These are phyloP conservation scores for Juglanconis sp. DNA, from an alignment of 2,329 filamentous ascomycete genomes.

Conservation along the genomic window DNA sequence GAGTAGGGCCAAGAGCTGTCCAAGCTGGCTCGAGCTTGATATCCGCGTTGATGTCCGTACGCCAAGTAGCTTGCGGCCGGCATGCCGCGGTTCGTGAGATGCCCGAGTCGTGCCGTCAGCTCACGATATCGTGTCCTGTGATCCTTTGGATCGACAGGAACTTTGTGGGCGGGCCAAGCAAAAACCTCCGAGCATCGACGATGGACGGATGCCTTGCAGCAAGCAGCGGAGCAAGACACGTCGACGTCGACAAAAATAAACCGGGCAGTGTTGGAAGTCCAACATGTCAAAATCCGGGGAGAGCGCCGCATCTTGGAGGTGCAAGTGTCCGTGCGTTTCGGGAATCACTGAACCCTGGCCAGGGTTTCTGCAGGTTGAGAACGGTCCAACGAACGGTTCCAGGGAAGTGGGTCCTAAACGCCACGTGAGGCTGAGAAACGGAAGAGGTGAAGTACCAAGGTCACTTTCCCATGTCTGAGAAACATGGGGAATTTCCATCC, in stretches of 20 bases:
- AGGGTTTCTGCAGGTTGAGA: neutral
- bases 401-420: neutral
- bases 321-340: neutral
- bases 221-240: neutral
- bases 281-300: neutral
- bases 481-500: slow-evolving; percentile 3
- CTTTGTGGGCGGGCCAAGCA: neutral
- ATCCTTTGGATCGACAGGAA: neutral
- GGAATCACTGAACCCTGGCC: neutral
- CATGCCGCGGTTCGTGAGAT: neutral
- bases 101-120: neutral
- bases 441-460: slow-evolving; percentile 13
- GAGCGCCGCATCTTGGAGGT: neutral
- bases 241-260: neutral
- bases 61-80: neutral
- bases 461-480: slow-evolving; percentile 16
- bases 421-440: slow-evolving; percentile 6
- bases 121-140: neutral
- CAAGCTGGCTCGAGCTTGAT: no score
- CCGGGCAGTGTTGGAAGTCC: neutral
- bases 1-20: no score
- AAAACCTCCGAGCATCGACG: neutral
- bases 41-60: no score
- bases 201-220: neutral
- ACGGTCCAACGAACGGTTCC: neutral